These are phyloP conservation scores for Asclepias syriaca DNA, from an alignment of 257 asterid species.

Conservation along the genomic window DNA sequence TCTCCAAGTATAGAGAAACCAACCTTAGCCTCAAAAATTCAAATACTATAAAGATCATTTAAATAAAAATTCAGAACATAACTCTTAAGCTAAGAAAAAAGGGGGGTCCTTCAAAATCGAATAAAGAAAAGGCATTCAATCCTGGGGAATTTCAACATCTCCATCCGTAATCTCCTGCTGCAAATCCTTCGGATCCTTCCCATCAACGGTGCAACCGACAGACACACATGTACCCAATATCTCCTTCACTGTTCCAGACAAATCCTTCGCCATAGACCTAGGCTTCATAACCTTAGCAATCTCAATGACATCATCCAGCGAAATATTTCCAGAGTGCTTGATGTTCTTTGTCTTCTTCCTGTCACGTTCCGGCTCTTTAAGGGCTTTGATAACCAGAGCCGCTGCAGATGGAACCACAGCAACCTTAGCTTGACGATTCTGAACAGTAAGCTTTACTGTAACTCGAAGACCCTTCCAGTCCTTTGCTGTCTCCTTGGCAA, in stretches of 20 bases:
- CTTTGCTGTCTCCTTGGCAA: constrained; percentile 64
- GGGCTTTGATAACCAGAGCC: constrained; percentile 66
- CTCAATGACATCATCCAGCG: constrained; percentile 58
- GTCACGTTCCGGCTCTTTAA: constrained; percentile 71
- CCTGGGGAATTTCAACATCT: constrained; percentile 49
- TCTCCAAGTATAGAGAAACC: background rate
- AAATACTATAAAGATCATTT: constrained; percentile 11
- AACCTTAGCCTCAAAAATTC: constrained; percentile 4
- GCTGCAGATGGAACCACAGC: constrained; percentile 70
- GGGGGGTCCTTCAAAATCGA: constrained; percentile 2
- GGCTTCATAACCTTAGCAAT: constrained; percentile 55
- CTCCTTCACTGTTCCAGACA: constrained; percentile 67
- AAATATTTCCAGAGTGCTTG: constrained; percentile 57
- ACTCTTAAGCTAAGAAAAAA: constrained; percentile 17
- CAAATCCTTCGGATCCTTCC: constrained; percentile 69
- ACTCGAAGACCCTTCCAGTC: constrained; percentile 74
- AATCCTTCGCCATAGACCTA: constrained; percentile 67
- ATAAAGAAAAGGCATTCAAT: constrained; percentile 11
- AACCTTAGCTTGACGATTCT: constrained; percentile 67
- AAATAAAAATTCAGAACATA: constrained; percentile 9
- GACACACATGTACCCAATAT: constrained; percentile 72
- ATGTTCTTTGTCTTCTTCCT: constrained; percentile 64
- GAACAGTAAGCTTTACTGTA: constrained; percentile 61
- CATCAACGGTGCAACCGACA: constrained; percentile 77
- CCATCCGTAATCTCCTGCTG: constrained; percentile 67